phyloP scores from a whole-genome alignment of 805 yeast species.

The Ogataea salicorniae region DNA sequence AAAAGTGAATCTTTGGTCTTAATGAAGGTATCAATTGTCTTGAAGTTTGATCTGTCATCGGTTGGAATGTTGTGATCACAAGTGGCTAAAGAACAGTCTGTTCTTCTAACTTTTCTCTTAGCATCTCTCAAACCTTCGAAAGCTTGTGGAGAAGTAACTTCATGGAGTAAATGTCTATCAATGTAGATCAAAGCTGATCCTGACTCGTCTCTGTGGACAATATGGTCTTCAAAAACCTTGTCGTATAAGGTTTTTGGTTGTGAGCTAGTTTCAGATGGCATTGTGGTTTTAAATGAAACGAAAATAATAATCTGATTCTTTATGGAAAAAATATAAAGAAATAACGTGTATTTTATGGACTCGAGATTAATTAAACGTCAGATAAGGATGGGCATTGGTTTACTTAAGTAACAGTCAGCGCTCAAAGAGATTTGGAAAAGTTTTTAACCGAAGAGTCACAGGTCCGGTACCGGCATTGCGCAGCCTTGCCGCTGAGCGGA shows the following conservation, averaged over 20 bases:
- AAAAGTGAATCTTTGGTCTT: slow-evolving; percentile 86
- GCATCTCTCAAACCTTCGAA: slow-evolving; percentile 92
- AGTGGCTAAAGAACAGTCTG: slow-evolving; percentile 89
- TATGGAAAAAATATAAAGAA: too few species aligned
- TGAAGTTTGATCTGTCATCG: slow-evolving; percentile 71
- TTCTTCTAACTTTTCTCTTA: slow-evolving; percentile 83
- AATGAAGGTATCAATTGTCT: slow-evolving; percentile 72
- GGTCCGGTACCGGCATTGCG: slow-evolving; percentile 9
- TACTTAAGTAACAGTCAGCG: too few species aligned
- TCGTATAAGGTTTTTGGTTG: slow-evolving; percentile 81
- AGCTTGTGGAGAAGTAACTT: slow-evolving; percentile 98
- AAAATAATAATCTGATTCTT: too few species aligned
- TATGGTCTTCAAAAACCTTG: slow-evolving; percentile 91
- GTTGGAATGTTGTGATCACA: slow-evolving; percentile 98
- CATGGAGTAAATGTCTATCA: slow-evolving; percentile 96
- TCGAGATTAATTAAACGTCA: too few species aligned
- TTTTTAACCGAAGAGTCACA: background rate
- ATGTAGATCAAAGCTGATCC: slow-evolving; percentile 86
- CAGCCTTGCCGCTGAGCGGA: too few species aligned
- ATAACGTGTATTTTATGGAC: too few species aligned
- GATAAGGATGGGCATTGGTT: too few species aligned
- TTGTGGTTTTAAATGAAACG: slow-evolving; percentile 3
- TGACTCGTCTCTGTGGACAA: slow-evolving; percentile 83
- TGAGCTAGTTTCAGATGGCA: slow-evolving; percentile 31
- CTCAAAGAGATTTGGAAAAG: too few species aligned